These are phyloP conservation scores for Triticum dicoccoides DNA, from an alignment of 176 grass and related monocot genomes.

Conservation along the genomic window DNA sequence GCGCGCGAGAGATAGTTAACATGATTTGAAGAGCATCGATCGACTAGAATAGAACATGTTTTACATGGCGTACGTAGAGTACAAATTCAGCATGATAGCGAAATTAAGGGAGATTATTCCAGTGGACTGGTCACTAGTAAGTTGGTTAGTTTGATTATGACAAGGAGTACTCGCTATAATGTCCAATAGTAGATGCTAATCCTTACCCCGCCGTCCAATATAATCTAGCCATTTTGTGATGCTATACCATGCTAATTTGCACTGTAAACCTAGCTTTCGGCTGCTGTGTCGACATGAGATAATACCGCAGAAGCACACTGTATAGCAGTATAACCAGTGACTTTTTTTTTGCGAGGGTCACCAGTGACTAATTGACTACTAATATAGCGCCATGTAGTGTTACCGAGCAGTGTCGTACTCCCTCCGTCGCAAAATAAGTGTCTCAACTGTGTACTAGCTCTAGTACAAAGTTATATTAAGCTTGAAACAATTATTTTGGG, in stretches of 20 bases:
- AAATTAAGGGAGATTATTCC: neutral
- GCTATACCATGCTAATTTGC: neutral
- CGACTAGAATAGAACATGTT: neutral
- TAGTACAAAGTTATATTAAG: too few relatives aligned
- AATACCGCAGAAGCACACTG: neutral
- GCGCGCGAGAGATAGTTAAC: neutral
- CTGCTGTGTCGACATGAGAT: neutral
- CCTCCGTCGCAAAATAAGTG: too few relatives aligned
- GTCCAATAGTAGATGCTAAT: neutral
- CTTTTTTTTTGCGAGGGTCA: too few relatives aligned
- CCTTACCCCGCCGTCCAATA: neutral
- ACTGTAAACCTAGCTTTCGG: neutral
- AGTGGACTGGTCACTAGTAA: neutral
- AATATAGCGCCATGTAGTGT: too few relatives aligned
- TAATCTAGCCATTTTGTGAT: neutral
- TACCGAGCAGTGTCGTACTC: neutral
- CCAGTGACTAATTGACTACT: too few relatives aligned
- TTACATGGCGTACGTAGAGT: neutral
- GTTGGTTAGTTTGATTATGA: neutral
- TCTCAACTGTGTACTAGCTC: too few relatives aligned
- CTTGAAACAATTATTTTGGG: too few relatives aligned
- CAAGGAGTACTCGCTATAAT: neutral
- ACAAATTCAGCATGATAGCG: neutral
- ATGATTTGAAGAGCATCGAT: neutral
- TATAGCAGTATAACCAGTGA: too few relatives aligned